Base-by-base conservation (phyloP, 2,329 filamentous ascomycete genomes). In the Leptographium radiaticola region DNA sequence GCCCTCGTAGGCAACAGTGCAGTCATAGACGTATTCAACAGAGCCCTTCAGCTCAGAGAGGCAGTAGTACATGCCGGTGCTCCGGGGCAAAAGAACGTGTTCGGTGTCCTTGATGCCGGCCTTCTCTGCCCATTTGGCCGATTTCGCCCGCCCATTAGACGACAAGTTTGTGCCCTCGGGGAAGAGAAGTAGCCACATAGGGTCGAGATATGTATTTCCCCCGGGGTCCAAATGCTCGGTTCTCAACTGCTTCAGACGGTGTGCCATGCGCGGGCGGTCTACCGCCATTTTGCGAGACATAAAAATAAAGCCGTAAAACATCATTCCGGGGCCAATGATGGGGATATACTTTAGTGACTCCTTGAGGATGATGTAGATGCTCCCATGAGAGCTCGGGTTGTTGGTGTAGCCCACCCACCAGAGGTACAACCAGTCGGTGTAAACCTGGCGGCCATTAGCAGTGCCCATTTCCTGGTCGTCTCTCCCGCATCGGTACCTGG, bases 1-100 rank as follows among this genome's bases (percentile, higher is more conserved):
- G 15, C 93, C 91, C 68, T 96, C 91, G 64, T 98, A 98, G 6
- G 89, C 90, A 54, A 98, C 84, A 0, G 93, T 97, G 68, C 90
- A 96, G 68, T 95, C 89, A 62, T 95, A 95, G 1, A 95, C 73
- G 70, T 87, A 94, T 12, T 93, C 86, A 0, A 90, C 81, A 0
- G 83, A 84, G 10, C 77, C 79, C 61, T 80, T 80, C 15, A 95
- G 71, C 66, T 94, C 83, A 57, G 83, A 83, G 45, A 95, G 69
- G 61, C 86, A 90, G 63, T 89, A 94, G 59, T 80, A 85, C 58
- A 86, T 78, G 49, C 89, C 89, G 0, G 87, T 93, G 65, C 86
- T 89, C 52, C 89, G 76, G 1, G 89, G 89, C 2, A 94, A 70
- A 59, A 95, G 75, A 53, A 86, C 68, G 64, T 94, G 87, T 62